Evolutionary conservation across 2,329 filamentous ascomycete species (phyloP).

Genomic region (Trichoderma simmonsii): DNA sequence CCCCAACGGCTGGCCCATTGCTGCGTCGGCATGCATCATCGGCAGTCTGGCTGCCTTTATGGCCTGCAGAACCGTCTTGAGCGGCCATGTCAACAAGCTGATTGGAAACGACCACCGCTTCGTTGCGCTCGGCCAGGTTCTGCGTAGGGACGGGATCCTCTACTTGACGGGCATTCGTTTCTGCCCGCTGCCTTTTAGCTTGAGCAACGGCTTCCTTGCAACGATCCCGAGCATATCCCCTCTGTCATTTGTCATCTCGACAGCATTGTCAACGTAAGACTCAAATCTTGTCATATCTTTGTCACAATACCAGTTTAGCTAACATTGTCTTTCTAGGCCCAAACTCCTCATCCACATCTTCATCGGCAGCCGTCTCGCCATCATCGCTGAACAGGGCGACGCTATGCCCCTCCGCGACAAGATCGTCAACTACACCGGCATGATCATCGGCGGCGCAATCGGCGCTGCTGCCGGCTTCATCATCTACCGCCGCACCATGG

Average conservation of each 20-base stretch:
- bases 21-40: constrained; percentile 71
- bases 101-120: constrained; percentile 84
- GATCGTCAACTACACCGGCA: constrained; percentile 78
- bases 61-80: constrained; percentile 74
- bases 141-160: constrained; percentile 86
- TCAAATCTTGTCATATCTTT: not conserved
- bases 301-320: not conserved
- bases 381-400: constrained; percentile 78
- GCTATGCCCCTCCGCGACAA: constrained; percentile 79
- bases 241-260: constrained; percentile 73
- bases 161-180: constrained; percentile 88
- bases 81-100: constrained; percentile 72
- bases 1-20: constrained; percentile 73
- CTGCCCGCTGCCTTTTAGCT: constrained; percentile 86
- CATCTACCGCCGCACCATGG: constrained; percentile 74
- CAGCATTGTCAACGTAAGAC: constrained; percentile 64
- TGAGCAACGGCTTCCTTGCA: constrained; percentile 90
- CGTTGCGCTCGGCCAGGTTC: constrained; percentile 78
- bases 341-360: constrained; percentile 92
- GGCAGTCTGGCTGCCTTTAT: constrained; percentile 80
- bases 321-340: constrained; percentile 47
- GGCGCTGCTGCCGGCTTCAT: constrained; percentile 76
- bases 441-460: constrained; percentile 66
- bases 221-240: constrained; percentile 88
- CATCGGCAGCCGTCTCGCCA: constrained; percentile 78